Evolutionary conservation across 1,284 basidiomycete species (phyloP).

Genomic region (Apiotrichum montevideense): DNA sequence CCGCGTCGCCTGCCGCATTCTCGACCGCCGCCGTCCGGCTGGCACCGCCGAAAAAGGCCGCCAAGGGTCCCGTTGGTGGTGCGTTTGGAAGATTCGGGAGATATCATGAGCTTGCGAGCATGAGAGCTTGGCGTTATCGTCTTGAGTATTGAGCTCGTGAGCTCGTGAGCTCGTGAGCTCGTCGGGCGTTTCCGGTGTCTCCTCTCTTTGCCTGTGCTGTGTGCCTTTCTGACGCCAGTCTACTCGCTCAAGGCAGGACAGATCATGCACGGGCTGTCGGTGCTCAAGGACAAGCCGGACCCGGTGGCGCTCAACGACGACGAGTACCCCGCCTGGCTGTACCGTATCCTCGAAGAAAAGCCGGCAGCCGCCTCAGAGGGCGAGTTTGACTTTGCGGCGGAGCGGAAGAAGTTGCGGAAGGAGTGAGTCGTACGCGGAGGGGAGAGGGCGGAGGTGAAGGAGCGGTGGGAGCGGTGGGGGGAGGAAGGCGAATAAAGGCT

Average conservation of each 20-base stretch:
- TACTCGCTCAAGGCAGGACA: slow-evolving; percentile 62
- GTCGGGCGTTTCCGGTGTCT: background rate
- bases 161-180: no score
- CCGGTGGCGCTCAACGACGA: slow-evolving; percentile 74
- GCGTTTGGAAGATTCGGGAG: background rate
- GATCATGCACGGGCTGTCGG: slow-evolving; percentile 67
- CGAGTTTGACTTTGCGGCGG: slow-evolving; percentile 32
- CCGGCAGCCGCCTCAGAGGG: slow-evolving; percentile 18
- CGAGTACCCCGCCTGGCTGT: slow-evolving; percentile 84
- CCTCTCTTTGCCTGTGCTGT: background rate
- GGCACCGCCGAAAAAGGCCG: background rate
- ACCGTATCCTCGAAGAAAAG: slow-evolving; percentile 57
- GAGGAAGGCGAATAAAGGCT: background rate
- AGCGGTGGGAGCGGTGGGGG: background rate
- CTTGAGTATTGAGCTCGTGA: no score
- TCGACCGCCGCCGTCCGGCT: background rate
- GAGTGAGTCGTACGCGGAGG: slow-evolving; percentile 27
- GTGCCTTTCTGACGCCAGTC: background rate
- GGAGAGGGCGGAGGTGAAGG: background rate
- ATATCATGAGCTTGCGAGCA: background rate
- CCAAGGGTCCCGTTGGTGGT: background rate
- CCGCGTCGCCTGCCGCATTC: background rate
- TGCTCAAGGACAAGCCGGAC: slow-evolving; percentile 73
- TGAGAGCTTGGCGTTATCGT: no score
- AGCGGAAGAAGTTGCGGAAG: slow-evolving; percentile 38